Percentiles rank a stretch among this genome's conserved stretches.
Conservation (phyloP, 139 green algal genomes). For the Chlamydomonas sp. region DNA sequence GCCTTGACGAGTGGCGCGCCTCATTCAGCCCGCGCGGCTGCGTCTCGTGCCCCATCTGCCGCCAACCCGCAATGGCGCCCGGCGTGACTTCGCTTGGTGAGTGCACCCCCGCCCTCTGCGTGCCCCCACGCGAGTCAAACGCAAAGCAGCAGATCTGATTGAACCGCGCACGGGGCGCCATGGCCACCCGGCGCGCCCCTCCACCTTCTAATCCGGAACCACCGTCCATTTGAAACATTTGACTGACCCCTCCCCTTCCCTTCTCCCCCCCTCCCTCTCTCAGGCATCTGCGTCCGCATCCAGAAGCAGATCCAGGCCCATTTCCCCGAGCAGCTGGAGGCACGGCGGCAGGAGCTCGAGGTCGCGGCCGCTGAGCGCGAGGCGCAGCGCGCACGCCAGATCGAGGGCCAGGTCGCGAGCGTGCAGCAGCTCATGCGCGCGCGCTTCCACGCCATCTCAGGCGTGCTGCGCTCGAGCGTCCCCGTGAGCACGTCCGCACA, state of each 20-base stretch:
- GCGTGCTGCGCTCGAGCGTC: background rate
- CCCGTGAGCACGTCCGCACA: background rate
- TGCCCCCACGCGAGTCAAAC: background rate
- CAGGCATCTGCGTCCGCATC: conserved; percentile 2
- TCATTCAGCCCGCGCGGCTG: background rate
- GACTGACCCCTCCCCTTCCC: too few species aligned
- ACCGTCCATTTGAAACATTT: too few species aligned
- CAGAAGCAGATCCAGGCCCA: background rate
- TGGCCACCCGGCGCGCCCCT: too few species aligned
- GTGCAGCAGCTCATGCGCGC: conserved; percentile 4
- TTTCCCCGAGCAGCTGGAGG: background rate
- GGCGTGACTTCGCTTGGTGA: conserved; percentile 10
- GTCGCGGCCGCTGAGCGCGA: background rate
- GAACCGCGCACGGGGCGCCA: too few species aligned
- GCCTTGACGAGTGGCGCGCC: conserved; percentile 8
- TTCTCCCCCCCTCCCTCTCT: background rate
- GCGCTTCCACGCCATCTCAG: background rate
- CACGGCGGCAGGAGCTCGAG: background rate
- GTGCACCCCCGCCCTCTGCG: background rate
- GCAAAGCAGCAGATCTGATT: background rate
- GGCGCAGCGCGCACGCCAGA: too few species aligned
- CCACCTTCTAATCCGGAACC: too few species aligned
- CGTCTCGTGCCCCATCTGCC: conserved; percentile 5
- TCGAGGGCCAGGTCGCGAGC: background rate
- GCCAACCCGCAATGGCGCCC: conserved; percentile 1